Evolutionary conservation across 495 filamentous ascomycete species (phyloP), one percentile per base, ranked within the genome.

Genomic region (Bacidia gigantensis): DNA sequence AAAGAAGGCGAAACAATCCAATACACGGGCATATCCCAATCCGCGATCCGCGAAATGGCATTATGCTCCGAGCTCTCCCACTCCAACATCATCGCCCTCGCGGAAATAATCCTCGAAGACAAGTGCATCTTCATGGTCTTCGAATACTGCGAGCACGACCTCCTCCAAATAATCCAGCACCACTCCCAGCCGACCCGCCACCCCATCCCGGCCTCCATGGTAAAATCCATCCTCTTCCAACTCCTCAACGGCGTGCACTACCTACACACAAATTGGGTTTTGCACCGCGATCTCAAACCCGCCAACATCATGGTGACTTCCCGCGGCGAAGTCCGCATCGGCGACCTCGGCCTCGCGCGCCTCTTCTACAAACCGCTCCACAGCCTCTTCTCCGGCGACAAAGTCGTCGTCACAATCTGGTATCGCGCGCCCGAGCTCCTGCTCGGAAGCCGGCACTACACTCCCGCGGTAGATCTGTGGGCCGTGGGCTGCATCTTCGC

Each of bases 51-150:
- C 35, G 92, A 99, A 67, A 99, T 99, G 93, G 83, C 90, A n/a
- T 75, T 99, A 3, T 99, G 92, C 63, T 89, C 88, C 52, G 93
- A 97, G 60, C 77, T 97, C 11, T 79, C 77, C 20, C 89, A 99
- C 65, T 71, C 77, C 49, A 95, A 97, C 62, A 83, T 99, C 42
- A 90, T 99, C 61, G 78, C 83, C 53, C 75, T 95, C 25, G 79
- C 90, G 57, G 92, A 99, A 66, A 99, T 96, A 60, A 96, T 97
- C 62, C 72, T 99, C 12, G 89, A 99, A 68, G 88, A 94, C 67
- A 97, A 96, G 69, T 96, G 89, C 71, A 99, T 99, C 62, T 97
- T 89, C 68, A 99, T 99, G 87, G 89, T 99, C 18, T 99, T 99
- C 62, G 92, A 97, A 67, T 99, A 95, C 63, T 90, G 89, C 57